Percentiles rank a stretch among this genome's conserved stretches.
These are phyloP conservation scores for Plenodomus tracheiphilus DNA, from an alignment of 2,329 filamentous ascomycete genomes.

Conservation along the genomic window DNA sequence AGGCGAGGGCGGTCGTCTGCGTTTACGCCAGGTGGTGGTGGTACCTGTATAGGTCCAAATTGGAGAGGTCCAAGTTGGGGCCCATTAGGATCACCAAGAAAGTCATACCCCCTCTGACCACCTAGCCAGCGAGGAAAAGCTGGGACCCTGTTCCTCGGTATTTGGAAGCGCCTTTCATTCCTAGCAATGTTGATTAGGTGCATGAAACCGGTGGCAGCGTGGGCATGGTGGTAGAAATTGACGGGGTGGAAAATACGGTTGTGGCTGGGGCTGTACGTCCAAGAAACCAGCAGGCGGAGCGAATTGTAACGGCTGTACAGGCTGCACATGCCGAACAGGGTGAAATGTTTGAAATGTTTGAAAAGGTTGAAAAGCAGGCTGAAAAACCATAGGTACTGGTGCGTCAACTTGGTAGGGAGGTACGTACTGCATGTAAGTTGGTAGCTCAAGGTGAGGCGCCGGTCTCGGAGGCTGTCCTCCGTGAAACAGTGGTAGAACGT, in stretches of 20 bases:
- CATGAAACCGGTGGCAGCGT: conserved; percentile 10
- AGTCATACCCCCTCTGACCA: no score
- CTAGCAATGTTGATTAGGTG: conserved; percentile 14
- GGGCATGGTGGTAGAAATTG: conserved; percentile 4
- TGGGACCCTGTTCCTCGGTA: no score
- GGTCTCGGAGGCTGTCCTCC: conserved; percentile 1
- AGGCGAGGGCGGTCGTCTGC: no score
- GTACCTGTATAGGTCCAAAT: no score
- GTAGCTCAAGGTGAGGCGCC: conserved; percentile 1
- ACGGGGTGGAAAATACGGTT: conserved; percentile 2
- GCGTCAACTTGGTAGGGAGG: neutral
- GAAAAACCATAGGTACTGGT: conserved; percentile 1
- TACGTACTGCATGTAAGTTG: conserved; percentile 21
- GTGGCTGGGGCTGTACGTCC: conserved; percentile 2
- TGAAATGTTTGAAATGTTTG: neutral
- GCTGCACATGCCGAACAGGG: conserved; percentile 1
- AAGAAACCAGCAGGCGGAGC: neutral
- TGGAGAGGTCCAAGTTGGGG: no score
- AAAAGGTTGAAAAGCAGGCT: conserved; percentile 2
- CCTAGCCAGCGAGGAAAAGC: no score
- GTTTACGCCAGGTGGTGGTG: no score
- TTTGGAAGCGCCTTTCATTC: neutral
- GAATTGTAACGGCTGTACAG: neutral
- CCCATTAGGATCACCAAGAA: no score
- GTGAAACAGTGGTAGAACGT: neutral